phyloP scores from a whole-genome alignment of 164 flowering plant genomes.

The Brasenia schreberi region DNA sequence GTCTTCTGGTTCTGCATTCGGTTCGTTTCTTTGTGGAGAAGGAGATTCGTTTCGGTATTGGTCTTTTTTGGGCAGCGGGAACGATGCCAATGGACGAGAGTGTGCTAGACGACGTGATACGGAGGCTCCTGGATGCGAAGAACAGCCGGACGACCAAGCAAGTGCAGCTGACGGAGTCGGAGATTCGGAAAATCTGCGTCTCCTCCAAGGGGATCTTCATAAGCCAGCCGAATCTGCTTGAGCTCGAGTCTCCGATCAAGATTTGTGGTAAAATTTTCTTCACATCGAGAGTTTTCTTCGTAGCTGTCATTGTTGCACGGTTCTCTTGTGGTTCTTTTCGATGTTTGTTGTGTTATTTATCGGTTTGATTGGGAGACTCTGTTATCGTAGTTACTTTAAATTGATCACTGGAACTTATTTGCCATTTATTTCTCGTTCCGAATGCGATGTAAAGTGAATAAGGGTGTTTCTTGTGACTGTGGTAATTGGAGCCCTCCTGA shows the following conservation, averaged over 20 bases:
- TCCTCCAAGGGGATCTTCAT: constrained; percentile 42
- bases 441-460: too few species aligned
- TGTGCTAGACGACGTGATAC: constrained; percentile 39
- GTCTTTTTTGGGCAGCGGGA: neutral
- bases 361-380: too few species aligned
- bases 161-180: constrained; percentile 42
- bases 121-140: constrained; percentile 30
- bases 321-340: too few species aligned
- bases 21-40: neutral
- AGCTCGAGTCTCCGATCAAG: constrained; percentile 66
- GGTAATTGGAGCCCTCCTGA: too few species aligned
- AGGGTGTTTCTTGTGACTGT: too few species aligned
- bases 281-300: neutral
- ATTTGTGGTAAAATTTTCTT: constrained; percentile 38
- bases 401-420: too few species aligned
- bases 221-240: constrained; percentile 57
- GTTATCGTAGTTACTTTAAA: too few species aligned
- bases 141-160: constrained; percentile 33
- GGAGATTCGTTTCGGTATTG: neutral
- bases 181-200: constrained; percentile 45
- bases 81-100: constrained; percentile 27
- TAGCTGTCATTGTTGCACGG: too few species aligned
- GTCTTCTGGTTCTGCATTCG: neutral
- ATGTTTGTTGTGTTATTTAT: too few species aligned
- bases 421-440: too few species aligned